Evolutionary conservation across 1,284 basidiomycete genomes (phyloP).

Genomic region (Thelephora terrestris): DNA sequence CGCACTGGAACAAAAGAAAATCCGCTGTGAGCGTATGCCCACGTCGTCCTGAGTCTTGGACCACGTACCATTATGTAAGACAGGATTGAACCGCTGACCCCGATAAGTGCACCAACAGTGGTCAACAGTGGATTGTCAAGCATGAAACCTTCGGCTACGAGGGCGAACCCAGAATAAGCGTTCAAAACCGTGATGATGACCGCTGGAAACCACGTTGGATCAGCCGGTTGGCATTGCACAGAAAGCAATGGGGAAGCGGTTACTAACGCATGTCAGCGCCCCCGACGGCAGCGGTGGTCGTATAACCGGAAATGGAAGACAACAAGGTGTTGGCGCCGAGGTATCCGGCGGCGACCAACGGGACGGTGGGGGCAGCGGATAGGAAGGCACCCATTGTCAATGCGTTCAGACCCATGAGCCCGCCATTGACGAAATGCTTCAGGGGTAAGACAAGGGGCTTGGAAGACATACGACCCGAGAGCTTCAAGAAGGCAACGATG

Average conservation of each 20-base stretch:
- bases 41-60: neutral
- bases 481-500: conserved; percentile 80
- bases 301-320: conserved; percentile 76
- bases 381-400: conserved; percentile 70
- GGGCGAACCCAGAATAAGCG: conserved; percentile 82
- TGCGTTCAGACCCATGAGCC: conserved; percentile 58
- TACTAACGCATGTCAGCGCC: conserved; percentile 85
- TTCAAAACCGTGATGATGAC: conserved; percentile 84
- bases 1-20: conserved; percentile 41
- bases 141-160: conserved; percentile 92
- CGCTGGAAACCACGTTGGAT: conserved; percentile 32
- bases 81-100: conserved; percentile 81
- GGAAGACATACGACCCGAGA: conserved; percentile 71
- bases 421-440: conserved; percentile 64
- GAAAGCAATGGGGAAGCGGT: neutral
- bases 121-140: conserved; percentile 75
- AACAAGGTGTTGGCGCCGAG: conserved; percentile 61
- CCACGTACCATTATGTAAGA: conserved; percentile 76
- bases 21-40: conserved; percentile 1
- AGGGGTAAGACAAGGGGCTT: conserved; percentile 62
- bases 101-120: conserved; percentile 73
- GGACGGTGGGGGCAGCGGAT: conserved; percentile 55
- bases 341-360: conserved; percentile 66
- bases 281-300: conserved; percentile 78
- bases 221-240: neutral